Conservation (phyloP, 805 yeast species). For the Yarrowia bubula region DNA sequence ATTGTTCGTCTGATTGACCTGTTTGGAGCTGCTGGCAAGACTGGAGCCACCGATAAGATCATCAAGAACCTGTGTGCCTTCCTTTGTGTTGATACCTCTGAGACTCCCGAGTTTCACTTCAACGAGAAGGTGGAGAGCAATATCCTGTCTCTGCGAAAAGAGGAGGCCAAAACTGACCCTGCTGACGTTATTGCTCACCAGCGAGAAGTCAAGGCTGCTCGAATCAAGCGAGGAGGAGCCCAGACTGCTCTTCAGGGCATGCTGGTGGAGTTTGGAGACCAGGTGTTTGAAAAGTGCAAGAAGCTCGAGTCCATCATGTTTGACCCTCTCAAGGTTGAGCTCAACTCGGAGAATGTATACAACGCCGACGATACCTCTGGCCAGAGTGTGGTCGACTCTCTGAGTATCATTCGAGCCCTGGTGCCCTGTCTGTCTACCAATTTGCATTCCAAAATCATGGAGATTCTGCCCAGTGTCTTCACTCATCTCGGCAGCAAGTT, state of each 20-base stretch:
- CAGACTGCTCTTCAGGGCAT: constrained; percentile 63
- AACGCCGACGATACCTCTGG: constrained; percentile 52
- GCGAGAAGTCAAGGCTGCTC: constrained; percentile 67
- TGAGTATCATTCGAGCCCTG: constrained; percentile 76
- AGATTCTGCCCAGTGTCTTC: constrained; percentile 53
- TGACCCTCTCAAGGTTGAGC: constrained; percentile 31
- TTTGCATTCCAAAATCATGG: constrained; percentile 50
- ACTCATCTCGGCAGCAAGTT: constrained; percentile 61
- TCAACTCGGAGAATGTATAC: constrained; percentile 36
- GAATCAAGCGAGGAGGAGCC: constrained; percentile 83
- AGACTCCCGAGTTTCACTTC: constrained; percentile 85
- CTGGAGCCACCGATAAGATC: constrained; percentile 81
- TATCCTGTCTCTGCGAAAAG: constrained; percentile 75
- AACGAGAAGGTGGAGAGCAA: constrained; percentile 53
- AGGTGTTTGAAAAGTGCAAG: constrained; percentile 60
- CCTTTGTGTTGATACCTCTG: constrained; percentile 91
- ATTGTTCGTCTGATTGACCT: constrained; percentile 62
- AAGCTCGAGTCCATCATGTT: constrained; percentile 64
- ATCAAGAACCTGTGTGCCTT: constrained; percentile 88
- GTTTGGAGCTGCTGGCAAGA: constrained; percentile 56
- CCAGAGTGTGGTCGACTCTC: constrained; percentile 78
- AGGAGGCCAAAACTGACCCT: constrained; percentile 64
- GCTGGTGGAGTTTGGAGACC: constrained; percentile 50
- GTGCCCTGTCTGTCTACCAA: constrained; percentile 56
- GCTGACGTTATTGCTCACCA: constrained; percentile 61